Evolutionary conservation across 345 rosid genomes (phyloP).

Genomic region (Pugionium cornutum): DNA sequence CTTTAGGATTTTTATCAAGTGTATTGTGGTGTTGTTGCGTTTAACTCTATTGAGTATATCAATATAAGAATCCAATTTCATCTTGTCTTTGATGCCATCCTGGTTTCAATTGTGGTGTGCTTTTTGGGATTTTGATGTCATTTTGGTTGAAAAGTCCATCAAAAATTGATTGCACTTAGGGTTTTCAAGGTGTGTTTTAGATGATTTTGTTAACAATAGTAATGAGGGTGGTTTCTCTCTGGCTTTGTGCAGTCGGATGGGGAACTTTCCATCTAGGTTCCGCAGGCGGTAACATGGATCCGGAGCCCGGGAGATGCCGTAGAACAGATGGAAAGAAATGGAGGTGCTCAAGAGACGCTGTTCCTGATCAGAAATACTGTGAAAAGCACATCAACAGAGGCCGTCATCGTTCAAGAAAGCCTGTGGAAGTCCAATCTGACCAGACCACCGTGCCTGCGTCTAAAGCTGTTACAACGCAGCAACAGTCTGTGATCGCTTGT

Average conservation of each 20-base stretch:
- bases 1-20: too few relatives aligned
- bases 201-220: neutral
- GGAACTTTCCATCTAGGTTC: conserved; percentile 62
- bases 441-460: conserved; percentile 44
- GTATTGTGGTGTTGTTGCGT: neutral
- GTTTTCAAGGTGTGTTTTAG: neutral
- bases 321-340: conserved; percentile 74
- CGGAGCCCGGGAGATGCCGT: conserved; percentile 47
- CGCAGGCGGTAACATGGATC: conserved; percentile 55
- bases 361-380: conserved; percentile 77
- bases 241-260: conserved; percentile 56
- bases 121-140: conserved; percentile 11
- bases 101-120: neutral
- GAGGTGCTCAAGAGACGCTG: conserved; percentile 77
- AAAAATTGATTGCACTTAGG: too few relatives aligned
- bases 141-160: neutral
- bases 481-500: conserved; percentile 38
- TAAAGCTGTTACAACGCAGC: conserved; percentile 43
- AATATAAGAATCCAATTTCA: neutral
- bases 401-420: conserved; percentile 91
- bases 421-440: conserved; percentile 67
- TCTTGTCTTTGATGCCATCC: too few relatives aligned
- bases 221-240: neutral
- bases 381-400: conserved; percentile 84
- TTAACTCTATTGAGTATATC: neutral